phyloP scores from a whole-genome alignment of 2,329 filamentous ascomycete genomes.

The Nemania sp. region DNA sequence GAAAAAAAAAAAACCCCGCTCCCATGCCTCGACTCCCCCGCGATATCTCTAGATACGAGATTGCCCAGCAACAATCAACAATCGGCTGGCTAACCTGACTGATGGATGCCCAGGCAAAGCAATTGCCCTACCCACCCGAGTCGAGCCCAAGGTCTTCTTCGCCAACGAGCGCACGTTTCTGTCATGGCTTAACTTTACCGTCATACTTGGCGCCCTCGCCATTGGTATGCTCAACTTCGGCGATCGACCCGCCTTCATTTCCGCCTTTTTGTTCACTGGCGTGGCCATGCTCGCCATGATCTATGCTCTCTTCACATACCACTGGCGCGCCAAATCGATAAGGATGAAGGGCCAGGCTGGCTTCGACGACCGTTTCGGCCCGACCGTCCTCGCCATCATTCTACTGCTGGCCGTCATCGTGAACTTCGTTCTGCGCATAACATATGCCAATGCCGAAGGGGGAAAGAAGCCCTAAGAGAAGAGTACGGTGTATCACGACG shows the following conservation, averaged over 20 bases:
- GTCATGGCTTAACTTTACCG: conserved; percentile 99
- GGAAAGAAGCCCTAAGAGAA: conserved; percentile 40
- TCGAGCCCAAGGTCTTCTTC: conserved; percentile 99
- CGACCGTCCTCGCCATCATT: conserved; percentile 85
- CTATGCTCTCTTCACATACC: conserved; percentile 92
- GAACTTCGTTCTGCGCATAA: conserved; percentile 87
- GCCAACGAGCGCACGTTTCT: conserved; percentile 99
- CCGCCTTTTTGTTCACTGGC: conserved; percentile 88
- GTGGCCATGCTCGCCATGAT: conserved; percentile 95
- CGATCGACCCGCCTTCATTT: conserved; percentile 91
- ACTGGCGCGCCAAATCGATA: conserved; percentile 95
- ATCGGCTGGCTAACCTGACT: conserved; percentile 5
- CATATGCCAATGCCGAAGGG: conserved; percentile 46
- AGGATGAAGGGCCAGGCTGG: conserved; percentile 88
- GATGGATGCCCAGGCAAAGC: conserved; percentile 75
- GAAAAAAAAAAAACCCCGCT: conserved; percentile 18
- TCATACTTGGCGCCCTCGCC: conserved; percentile 94
- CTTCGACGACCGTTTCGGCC: conserved; percentile 95
- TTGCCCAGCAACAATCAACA: not conserved
- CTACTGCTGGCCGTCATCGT: conserved; percentile 88
- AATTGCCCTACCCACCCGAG: conserved; percentile 94
- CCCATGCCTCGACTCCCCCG: not conserved
- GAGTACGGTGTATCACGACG: not conserved
- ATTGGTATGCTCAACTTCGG: conserved; percentile 98
- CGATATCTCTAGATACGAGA: not conserved